A percentile compares a stretch with the other conserved stretches of the same genome.
These are phyloP conservation scores for Sphagnum contortum DNA, from an alignment of 225 moss, liverwort and hornwort genomes.

Conservation along the genomic window DNA sequence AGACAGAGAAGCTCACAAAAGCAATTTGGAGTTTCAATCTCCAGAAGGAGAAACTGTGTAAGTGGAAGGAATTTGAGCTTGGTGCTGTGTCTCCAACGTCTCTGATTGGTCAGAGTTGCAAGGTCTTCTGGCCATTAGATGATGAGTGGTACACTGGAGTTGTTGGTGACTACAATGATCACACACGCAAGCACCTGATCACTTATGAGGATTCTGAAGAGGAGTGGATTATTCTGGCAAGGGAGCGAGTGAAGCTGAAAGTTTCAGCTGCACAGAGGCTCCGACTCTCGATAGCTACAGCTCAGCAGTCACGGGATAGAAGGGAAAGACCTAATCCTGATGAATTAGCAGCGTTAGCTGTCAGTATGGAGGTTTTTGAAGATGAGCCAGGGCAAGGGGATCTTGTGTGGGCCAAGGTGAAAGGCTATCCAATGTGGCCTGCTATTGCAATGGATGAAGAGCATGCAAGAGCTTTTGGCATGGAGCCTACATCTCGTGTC, in stretches of 20 bases:
- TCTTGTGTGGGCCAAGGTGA: conserved; percentile 54
- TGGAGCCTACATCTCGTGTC: conserved; percentile 37
- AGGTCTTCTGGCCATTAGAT: conserved; percentile 49
- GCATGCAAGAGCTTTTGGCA: conserved; percentile 26
- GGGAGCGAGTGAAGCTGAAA: conserved; percentile 48
- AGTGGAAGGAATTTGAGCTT: conserved; percentile 9
- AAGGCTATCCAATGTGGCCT: conserved; percentile 55
- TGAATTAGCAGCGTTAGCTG: conserved; percentile 46
- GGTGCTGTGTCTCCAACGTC: conserved; percentile 2
- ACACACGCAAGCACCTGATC: conserved; percentile 43
- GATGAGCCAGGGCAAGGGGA: conserved; percentile 42
- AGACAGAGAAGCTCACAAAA: neutral
- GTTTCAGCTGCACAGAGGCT: conserved; percentile 45
- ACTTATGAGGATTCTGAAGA: conserved; percentile 47
- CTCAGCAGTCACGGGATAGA: conserved; percentile 9
- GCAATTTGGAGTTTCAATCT: neutral
- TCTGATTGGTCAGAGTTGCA: conserved; percentile 51
- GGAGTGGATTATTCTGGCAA: conserved; percentile 42
- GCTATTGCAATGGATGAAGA: conserved; percentile 59
- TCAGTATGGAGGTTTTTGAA: conserved; percentile 27
- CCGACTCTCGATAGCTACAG: conserved; percentile 26
- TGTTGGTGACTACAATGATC: conserved; percentile 44
- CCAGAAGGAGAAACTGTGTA: neutral
- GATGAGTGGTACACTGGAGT: conserved; percentile 49
- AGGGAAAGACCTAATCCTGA: conserved; percentile 28